Conservation (phyloP, 805 yeast genomes). For the Zygosaccharomyces gambellarensis region DNA sequence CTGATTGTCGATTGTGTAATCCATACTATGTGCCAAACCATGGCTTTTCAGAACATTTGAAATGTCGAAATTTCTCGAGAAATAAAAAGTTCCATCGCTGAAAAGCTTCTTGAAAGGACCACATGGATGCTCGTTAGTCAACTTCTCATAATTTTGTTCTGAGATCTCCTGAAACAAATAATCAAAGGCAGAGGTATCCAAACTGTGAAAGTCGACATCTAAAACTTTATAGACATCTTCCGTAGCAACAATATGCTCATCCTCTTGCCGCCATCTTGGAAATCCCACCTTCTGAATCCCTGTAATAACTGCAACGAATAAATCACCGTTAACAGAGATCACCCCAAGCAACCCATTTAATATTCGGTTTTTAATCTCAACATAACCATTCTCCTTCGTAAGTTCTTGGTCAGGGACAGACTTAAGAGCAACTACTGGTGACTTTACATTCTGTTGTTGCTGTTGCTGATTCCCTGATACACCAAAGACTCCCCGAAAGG, state of each 20-base stretch:
- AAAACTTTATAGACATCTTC: slow-evolving; percentile 51
- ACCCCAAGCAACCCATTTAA: slow-evolving; percentile 61
- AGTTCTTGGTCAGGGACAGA: slow-evolving; percentile 43
- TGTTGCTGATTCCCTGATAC: slow-evolving; percentile 15
- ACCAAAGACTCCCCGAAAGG: slow-evolving; percentile 42
- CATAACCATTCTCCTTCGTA: slow-evolving; percentile 36
- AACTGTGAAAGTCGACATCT: slow-evolving; percentile 62
- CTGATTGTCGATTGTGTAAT: slow-evolving; percentile 44
- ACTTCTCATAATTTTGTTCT: slow-evolving; percentile 29
- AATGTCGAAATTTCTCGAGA: slow-evolving; percentile 83
- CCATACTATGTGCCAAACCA: slow-evolving; percentile 42
- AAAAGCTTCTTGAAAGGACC: slow-evolving; percentile 66
- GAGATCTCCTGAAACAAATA: slow-evolving; percentile 23
- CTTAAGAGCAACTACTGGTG: slow-evolving; percentile 47
- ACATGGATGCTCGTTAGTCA: slow-evolving; percentile 68
- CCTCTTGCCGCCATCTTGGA: slow-evolving; percentile 38
- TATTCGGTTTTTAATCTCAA: slow-evolving; percentile 35
- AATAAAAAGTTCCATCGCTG: slow-evolving; percentile 81
- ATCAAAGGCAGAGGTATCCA: slow-evolving; percentile 55
- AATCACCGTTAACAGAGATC: slow-evolving; percentile 47
- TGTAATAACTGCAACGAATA: slow-evolving; percentile 57
- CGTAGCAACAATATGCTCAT: slow-evolving; percentile 30
- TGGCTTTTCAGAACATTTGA: slow-evolving; percentile 75
- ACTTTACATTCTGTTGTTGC: slow-evolving; percentile 19
- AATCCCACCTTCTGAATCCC: slow-evolving; percentile 51